Conservation (phyloP, 176 grass and related monocot genomes). For the Zoysia japonica region DNA sequence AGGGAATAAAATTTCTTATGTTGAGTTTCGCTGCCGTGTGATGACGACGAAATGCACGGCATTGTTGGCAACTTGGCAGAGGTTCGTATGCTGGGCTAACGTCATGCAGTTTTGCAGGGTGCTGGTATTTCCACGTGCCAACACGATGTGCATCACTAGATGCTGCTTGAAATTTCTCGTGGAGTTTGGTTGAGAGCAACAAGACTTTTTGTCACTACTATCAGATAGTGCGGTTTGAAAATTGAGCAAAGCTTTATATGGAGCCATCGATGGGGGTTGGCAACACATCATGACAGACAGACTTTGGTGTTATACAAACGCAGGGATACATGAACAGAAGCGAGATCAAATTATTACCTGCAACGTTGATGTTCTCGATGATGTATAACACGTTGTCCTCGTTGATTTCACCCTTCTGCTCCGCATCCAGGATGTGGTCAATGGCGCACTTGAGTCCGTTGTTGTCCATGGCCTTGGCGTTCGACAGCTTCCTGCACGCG, state of each 20-base stretch:
- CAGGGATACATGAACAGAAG: not conserved
- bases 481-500: conserved; percentile 72
- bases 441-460: conserved; percentile 75
- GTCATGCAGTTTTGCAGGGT: no score
- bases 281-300: not conserved
- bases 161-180: not conserved
- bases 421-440: conserved; percentile 87
- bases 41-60: no score
- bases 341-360: conserved; percentile 40
- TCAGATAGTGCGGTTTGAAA: not conserved
- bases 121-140: not conserved
- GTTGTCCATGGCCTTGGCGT: conserved; percentile 50
- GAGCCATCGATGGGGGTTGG: not conserved
- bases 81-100: no score
- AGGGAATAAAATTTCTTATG: no score
- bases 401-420: conserved; percentile 89
- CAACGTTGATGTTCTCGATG: conserved; percentile 94
- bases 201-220: no score
- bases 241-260: not conserved
- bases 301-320: not conserved
- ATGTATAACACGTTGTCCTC: conserved; percentile 94
- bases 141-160: not conserved
- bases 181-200: not conserved
- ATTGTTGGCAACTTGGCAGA: no score
- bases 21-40: no score